Evolutionary conservation across 371 early-diverging fungal genomes (phyloP), one percentile per base, ranked within the genome.

Genomic region (Rhizoclosmatium hyalinum): DNA sequence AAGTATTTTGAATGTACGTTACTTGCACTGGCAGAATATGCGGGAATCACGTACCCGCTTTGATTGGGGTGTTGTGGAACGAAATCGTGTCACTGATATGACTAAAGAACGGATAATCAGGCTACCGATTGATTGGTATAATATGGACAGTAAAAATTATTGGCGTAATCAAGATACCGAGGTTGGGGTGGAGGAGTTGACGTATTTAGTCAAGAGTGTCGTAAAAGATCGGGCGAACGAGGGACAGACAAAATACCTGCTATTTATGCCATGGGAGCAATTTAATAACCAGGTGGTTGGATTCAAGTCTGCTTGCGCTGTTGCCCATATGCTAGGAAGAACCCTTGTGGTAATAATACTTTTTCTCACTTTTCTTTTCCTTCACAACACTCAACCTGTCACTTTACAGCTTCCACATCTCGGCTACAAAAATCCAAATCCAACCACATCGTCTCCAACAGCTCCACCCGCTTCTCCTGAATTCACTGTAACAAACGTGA

Each of bases 211-310:
- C 17, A 8, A 79, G 24, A 24, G 14, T 12, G 65, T 67, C 14
- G 21, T 82, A 2, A 17, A 41, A 24, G 66, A 65, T 2, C 47
- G 66, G 5, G 14, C 19, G 43, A 44, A 10, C 17, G 14, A 24
- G 17, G 72, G 56, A 3, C 12, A 65, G n/a, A 58, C 47, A n/a
- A 74, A 68, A 56, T 83, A 65, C 56, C 76, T 83, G 17, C 58
- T 81, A 68, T 81, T 74, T 58, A 61, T 69, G 72, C 83, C 83
- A 12, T 83, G 82, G 83, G 83, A 83, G 64, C 83, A 83, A 65
- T 60, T 77, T 3, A 80, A 80, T 65, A 82, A 81, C 68, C 83
- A 83, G 63, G 39, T 83, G 32, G 56, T 77, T 39, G 83, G 82
- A 5, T 78, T 83, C 43, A 83, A 79, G 54, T 77, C 80, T 4